phyloP scores from a whole-genome alignment of 306 rosid species.

The Casuarina equisetifolia region DNA sequence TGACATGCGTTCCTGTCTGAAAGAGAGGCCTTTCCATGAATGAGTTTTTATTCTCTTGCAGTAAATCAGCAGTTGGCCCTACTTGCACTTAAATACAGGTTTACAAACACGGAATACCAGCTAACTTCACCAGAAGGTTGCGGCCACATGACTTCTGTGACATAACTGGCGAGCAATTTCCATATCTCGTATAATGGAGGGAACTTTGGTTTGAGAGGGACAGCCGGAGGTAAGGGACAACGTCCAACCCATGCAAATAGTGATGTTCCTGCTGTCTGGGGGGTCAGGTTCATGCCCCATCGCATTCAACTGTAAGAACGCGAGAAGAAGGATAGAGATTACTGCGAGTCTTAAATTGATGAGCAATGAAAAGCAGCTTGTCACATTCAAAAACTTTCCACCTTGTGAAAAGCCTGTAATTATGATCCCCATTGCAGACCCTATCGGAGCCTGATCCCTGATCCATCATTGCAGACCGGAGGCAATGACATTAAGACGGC shows the following conservation, averaged over 20 bases:
- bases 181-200: neutral
- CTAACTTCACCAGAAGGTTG: conserved; percentile 18
- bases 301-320: conserved; percentile 6
- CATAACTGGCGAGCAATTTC: conserved; percentile 17
- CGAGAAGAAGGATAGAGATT: neutral
- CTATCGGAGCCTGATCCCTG: too few relatives aligned
- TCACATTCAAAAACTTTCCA: too few relatives aligned
- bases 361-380: too few relatives aligned
- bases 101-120: conserved; percentile 3
- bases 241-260: conserved; percentile 30
- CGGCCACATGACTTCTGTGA: conserved; percentile 35
- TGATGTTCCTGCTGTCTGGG: conserved; percentile 15
- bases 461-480: too few relatives aligned
- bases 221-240: conserved; percentile 15
- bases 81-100: neutral
- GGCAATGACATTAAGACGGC: too few relatives aligned
- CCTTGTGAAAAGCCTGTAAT: too few relatives aligned
- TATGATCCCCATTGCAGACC: too few relatives aligned
- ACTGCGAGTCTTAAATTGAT: neutral
- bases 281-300: conserved; percentile 6
- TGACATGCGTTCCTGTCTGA: neutral
- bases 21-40: neutral
- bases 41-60: neutral
- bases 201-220: conserved; percentile 20
- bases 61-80: neutral